Evolutionary conservation across 2,329 filamentous ascomycete species (phyloP), one percentile per base, ranked within the genome.

Genomic region (Trichophyton rubrum): DNA sequence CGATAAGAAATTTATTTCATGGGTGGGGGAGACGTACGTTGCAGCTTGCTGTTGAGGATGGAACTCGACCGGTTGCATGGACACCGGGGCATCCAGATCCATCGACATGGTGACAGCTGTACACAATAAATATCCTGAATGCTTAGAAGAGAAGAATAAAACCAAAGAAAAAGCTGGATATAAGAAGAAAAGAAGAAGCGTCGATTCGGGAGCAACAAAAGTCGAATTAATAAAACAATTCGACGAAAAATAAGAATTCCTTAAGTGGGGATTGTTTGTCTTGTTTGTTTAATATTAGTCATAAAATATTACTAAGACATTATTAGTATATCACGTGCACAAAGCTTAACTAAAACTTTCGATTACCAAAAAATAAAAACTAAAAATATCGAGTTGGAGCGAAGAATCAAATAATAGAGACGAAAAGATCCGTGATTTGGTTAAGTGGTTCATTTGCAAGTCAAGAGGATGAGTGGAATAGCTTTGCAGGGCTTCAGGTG

Each of bases 51-150:
- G 69, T 62, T 73, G 71, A 59, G 73, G 68, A 56, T 73, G 65
- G 63, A 72, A 68, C 43, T 70, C 70, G 61, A 71, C 69, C 68
- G 57, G 59, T 38, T 65, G 59, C 35, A 82, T 76, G 64, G 80
- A 77, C 58, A 83, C 77, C 56, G 80, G 79, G 27, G 74, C 75
- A 72, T 84, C 82, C 63, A 83, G 64, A 69, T 84, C 82, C 82
- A 84, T 84, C 71, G 78, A 79, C 78, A 81, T 81, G 20, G 66
- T 75, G 67, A 64, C n/a, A 35, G 67, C 13, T 58, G n/a, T 58
- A 45, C 8, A 24, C 24, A 20, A 43, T 1, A 51, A 27, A 51
- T 20, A 15, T 24, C 45, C n/a, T 33, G 17, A 11, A 33, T 35
- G 7, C n/a, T 35, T 55, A 38, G 33, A n/a, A 4, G 7, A 20